phyloP scores from a whole-genome alignment of 2,329 filamentous ascomycete genomes.

The Fusarium avenaceum region DNA sequence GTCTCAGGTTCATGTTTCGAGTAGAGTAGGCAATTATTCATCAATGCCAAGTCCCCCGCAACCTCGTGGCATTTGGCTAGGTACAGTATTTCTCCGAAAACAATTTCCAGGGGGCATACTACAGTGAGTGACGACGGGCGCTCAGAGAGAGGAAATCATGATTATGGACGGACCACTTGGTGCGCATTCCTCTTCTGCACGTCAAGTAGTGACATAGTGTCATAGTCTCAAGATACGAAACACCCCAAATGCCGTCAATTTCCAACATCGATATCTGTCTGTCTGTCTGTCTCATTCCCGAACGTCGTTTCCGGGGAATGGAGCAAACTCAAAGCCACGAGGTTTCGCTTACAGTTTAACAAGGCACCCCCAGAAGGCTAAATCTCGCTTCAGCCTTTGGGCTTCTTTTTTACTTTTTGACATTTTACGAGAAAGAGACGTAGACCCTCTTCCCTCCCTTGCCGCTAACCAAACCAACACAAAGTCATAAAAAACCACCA shows the following conservation, averaged over 20 bases:
- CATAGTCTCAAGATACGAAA: no score
- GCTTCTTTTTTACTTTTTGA: slow-evolving; percentile 1
- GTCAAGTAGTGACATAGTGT: background rate
- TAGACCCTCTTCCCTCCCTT: no score
- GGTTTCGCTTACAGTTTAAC: slow-evolving; percentile 2
- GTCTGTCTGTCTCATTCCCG: slow-evolving; percentile 14
- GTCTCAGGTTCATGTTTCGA: slow-evolving; percentile 30
- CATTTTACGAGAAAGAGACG: no score
- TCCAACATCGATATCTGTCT: background rate
- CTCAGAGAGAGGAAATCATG: no score
- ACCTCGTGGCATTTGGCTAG: no score
- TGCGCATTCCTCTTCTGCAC: slow-evolving; percentile 22
- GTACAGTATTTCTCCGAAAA: no score
- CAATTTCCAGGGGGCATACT: no score
- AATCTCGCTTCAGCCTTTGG: background rate
- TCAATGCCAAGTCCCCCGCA: no score
- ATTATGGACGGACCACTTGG: slow-evolving; percentile 20
- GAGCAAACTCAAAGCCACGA: slow-evolving; percentile 17
- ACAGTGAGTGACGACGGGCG: no score
- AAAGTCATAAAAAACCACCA: background rate
- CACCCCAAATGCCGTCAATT: slow-evolving; percentile 6
- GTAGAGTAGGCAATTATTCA: background rate
- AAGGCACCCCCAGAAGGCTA: background rate
- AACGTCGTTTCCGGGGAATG: slow-evolving; percentile 6
- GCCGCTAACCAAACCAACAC: background rate